phyloP scores from a whole-genome alignment of 345 rosid genomes.

The Salix purpurea region DNA sequence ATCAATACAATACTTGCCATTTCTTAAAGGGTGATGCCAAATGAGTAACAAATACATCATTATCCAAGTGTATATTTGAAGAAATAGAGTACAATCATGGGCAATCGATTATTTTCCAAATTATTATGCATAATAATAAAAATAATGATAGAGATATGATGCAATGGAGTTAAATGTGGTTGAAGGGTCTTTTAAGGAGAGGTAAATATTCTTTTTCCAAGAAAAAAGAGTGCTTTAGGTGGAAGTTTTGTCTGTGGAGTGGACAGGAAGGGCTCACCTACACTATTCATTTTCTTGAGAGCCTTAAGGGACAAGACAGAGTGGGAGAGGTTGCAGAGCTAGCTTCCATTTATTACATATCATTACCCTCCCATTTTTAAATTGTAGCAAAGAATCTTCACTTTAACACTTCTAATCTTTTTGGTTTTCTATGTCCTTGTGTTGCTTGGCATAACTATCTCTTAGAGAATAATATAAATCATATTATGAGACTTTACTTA shows the following conservation, averaged over 20 bases:
- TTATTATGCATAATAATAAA: neutral
- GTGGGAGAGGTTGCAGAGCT: constrained; percentile 27
- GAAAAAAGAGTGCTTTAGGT: constrained; percentile 31
- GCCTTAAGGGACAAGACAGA: constrained; percentile 41
- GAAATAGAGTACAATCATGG: neutral
- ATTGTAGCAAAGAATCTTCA: constrained; percentile 12
- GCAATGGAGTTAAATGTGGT: constrained; percentile 9
- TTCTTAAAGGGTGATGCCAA: neutral
- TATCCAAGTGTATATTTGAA: neutral
- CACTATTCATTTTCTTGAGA: constrained; percentile 17
- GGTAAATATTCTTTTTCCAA: constrained; percentile 29
- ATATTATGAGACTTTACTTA: no score
- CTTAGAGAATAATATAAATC: no score
- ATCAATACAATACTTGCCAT: neutral
- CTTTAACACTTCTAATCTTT: constrained; percentile 10
- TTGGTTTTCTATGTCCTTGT: neutral
- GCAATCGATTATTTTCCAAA: neutral
- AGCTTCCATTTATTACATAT: constrained; percentile 15
- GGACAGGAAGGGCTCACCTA: constrained; percentile 45
- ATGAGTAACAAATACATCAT: neutral
- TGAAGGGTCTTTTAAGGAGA: constrained; percentile 22
- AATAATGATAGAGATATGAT: neutral
- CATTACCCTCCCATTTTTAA: constrained; percentile 18
- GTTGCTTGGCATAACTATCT: neutral
- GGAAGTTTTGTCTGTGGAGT: constrained; percentile 37